A percentile compares a stretch with the other conserved stretches of the same genome.
These are phyloP conservation scores for Heracleum sosnowskyi DNA, from an alignment of 129 eudicot species.

Conservation along the genomic window DNA sequence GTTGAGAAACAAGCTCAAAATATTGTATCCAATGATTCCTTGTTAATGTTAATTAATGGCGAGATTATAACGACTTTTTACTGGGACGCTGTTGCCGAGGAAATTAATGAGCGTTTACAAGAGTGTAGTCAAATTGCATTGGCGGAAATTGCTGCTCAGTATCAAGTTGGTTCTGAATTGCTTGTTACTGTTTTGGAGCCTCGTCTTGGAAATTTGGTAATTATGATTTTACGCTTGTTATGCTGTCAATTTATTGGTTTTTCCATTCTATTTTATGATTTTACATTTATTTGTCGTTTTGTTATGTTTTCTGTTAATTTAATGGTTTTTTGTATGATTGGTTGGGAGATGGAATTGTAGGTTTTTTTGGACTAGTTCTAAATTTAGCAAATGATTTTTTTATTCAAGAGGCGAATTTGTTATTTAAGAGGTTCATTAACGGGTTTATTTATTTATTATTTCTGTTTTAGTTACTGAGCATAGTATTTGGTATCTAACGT, in stretches of 20 bases:
- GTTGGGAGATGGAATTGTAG: not conserved
- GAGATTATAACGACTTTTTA: slow-evolving; percentile 71
- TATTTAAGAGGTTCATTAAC: not conserved
- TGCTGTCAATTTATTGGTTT: not conserved
- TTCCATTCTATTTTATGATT: not conserved
- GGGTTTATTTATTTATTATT: not conserved
- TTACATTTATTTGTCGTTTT: not conserved
- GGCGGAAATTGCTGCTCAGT: slow-evolving; percentile 92
- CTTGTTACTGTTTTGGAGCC: slow-evolving; percentile 66
- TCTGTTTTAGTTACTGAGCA: not conserved
- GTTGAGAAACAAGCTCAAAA: slow-evolving; percentile 81
- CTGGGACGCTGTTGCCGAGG: slow-evolving; percentile 86
- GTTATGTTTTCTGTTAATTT: not conserved
- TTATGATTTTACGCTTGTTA: slow-evolving; percentile 1
- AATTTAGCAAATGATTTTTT: not conserved
- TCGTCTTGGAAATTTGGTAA: slow-evolving; percentile 80
- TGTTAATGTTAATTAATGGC: slow-evolving; percentile 71
- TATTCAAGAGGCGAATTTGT: not conserved
- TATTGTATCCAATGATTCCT: slow-evolving; percentile 56
- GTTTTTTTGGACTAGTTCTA: not conserved
- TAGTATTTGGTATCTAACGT: not conserved
- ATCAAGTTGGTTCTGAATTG: slow-evolving; percentile 86
- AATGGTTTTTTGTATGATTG: not conserved
- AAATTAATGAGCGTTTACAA: slow-evolving; percentile 82
- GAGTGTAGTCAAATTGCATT: slow-evolving; percentile 95